phyloP scores from a whole-genome alignment of 2,329 filamentous ascomycete genomes.

The Xylaria digitata region DNA sequence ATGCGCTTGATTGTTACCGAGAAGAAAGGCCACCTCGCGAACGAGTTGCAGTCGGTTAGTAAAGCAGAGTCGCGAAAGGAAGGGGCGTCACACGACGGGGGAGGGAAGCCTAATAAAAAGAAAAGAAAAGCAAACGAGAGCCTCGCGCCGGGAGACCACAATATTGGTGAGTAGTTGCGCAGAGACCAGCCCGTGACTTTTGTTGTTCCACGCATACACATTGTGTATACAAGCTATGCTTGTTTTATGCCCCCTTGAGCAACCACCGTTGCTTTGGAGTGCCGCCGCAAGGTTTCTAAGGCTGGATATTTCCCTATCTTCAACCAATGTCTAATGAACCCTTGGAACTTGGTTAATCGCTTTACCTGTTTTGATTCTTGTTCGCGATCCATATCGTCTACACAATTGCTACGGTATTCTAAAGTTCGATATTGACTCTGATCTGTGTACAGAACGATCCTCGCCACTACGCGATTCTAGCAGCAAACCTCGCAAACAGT shows the following conservation, averaged over 20 bases:
- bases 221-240: constrained; percentile 9
- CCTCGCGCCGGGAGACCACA: constrained; percentile 65
- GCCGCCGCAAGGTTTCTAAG: neutral
- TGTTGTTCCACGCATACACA: constrained; percentile 13
- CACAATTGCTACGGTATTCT: constrained; percentile 4
- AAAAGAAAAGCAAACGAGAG: constrained; percentile 79
- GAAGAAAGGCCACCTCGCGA: constrained; percentile 68
- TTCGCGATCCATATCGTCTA: constrained; percentile 5
- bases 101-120: constrained; percentile 75
- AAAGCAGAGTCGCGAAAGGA: constrained; percentile 60
- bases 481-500: constrained; percentile 61
- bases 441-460: constrained; percentile 59
- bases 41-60: constrained; percentile 61
- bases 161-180: constrained; percentile 44
- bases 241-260: constrained; percentile 15
- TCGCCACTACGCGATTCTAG: constrained; percentile 63
- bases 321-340: neutral
- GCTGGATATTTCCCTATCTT: neutral
- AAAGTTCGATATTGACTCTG: constrained; percentile 29
- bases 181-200: neutral
- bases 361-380: neutral
- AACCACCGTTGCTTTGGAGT: constrained; percentile 8
- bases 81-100: constrained; percentile 58
- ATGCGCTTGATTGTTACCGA: constrained; percentile 76
- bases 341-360: neutral